Evolutionary conservation across 305 asterid genomes (phyloP), one percentile per base, ranked within the genome.

Genomic region (Solanum aculeatissimum): DNA sequence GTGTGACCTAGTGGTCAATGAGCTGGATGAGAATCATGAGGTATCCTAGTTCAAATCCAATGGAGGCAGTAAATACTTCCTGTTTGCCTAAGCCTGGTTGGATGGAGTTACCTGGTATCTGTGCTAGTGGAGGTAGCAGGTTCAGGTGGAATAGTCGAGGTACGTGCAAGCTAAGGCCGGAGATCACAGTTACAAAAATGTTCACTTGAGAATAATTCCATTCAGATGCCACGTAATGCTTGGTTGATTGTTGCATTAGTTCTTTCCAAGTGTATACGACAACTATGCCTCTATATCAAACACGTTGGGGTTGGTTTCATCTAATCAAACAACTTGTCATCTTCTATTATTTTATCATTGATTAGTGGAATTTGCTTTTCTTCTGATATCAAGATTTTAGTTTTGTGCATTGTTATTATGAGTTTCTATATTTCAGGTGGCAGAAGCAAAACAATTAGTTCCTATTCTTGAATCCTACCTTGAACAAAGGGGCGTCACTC

Each of bases 401-500:
- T 57, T 60, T 82, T 85, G 84, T 74, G 83, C 19, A 18, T 54
- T 77, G 21, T 21, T 80, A 51, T 55, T 79, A 57, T 84, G n/a
- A 68, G 60, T 60, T 79, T 83, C 80, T 84, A 81, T 18, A 62
- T 86, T 86, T 82, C 91, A 94, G 99, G 94, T 92, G 4, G 89
- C 88, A 81, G 96, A 93, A 88, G 88, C 92, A 66, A 90, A 92
- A 85, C 90, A 87, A 23, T 89, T 91, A 84, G 91, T 93, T 89
- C 81, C 95, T 81, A 86, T 93, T 82, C 96, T 96, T 51, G 97
- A 92, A 85, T 94, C 91, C 58, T 96, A 96, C 86, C 94, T 96
- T 80, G 95, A 92, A 85, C 98, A 88, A 88, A 96, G 99, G 89
- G 99, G 98, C 81, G 90, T 93, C 63, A 87, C 86, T 88, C 93